Base-by-base conservation (phyloP, 2,329 filamentous ascomycete genomes). In the Sclerotinia minor region DNA sequence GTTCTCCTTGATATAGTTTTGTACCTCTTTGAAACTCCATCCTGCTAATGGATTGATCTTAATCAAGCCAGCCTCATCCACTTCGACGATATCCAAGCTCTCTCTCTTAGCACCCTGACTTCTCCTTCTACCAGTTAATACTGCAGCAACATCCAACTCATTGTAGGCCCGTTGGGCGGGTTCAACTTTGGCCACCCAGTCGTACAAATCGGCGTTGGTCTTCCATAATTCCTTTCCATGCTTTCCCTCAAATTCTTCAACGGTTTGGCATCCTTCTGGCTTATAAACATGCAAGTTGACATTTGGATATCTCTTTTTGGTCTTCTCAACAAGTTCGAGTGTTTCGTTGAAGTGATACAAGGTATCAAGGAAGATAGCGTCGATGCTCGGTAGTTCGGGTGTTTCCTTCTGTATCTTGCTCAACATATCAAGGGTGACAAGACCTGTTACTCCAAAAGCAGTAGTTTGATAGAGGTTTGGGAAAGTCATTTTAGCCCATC, bases 41-140 rank as follows among this genome's bases (percentile, higher is more conserved):
- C 94, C 92, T 77, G 94, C 94, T 72, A 99, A 83, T 17, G 95
- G 95, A 84, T 98, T 99, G 86, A 99, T 90, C 85, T 99, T 99
- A 84, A 98, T 87, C 72, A 98, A 85, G 65, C 92, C 92, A 38
- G 90, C 94, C 70, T 87, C 85, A 78, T 97, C 94, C 35, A 98
- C 83, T 80, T 99, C 95, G 76, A 99, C 87, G 77, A 99, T 92
- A 77, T 93, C 90, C 72, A 99, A 88, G 76, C 91, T 89, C 71
- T 94, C 93, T 69, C 95, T 91, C 82, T 95, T 92, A 71, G 93
- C 94, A 71, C 95, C 95, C 81, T 99, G 95, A 71, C 92, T 96
- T 73, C 92, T 88, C 70, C 95, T 88, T 69, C 95, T 92, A 65
- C 95, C 95, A 57, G 95, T 99, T 72, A 99, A 84, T 64, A 98